Evolutionary conservation across 257 asterid species (phyloP).

Genomic region (Nicotiana tomentosiformis): DNA sequence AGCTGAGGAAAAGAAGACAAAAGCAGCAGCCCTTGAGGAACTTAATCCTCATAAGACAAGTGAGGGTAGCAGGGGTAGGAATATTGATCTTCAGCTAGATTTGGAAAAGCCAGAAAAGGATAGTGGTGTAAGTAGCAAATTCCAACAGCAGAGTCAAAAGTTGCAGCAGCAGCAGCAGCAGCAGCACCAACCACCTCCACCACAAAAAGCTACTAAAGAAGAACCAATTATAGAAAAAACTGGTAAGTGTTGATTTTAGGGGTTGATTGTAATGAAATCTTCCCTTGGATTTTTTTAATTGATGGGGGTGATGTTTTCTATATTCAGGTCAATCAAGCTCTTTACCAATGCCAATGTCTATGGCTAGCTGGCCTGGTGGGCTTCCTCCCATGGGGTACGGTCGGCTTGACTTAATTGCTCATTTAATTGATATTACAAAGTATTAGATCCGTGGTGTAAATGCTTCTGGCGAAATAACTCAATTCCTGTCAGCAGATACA

Average conservation of each 20-base stretch:
- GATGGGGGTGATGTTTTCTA: background rate
- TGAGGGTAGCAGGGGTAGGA: constrained; percentile 39
- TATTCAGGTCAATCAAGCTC: constrained; percentile 53
- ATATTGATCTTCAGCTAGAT: constrained; percentile 58
- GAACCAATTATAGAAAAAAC: constrained; percentile 51
- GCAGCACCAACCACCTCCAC: constrained; percentile 23
- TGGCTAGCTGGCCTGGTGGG: constrained; percentile 92
- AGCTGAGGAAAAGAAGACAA: constrained; percentile 37
- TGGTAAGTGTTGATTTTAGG: constrained; percentile 30
- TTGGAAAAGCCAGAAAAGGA: constrained; percentile 61
- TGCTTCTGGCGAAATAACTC: constrained; percentile 23
- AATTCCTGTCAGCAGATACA: constrained; percentile 46
- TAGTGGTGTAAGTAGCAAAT: constrained; percentile 24
- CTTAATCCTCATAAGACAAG: constrained; percentile 25
- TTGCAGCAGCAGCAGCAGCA: constrained; percentile 31
- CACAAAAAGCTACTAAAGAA: constrained; percentile 37
- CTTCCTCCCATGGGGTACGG: constrained; percentile 91
- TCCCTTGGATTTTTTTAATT: background rate
- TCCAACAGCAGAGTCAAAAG: constrained; percentile 31
- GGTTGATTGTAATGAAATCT: background rate
- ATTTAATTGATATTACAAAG: constrained; percentile 8
- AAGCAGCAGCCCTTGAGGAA: constrained; percentile 24
- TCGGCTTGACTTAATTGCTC: constrained; percentile 10
- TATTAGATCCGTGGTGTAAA: constrained; percentile 15
- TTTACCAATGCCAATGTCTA: constrained; percentile 58